These are phyloP conservation scores for Parachlorella kessleri DNA, from an alignment of 139 green algal genomes.

Conservation along the genomic window DNA sequence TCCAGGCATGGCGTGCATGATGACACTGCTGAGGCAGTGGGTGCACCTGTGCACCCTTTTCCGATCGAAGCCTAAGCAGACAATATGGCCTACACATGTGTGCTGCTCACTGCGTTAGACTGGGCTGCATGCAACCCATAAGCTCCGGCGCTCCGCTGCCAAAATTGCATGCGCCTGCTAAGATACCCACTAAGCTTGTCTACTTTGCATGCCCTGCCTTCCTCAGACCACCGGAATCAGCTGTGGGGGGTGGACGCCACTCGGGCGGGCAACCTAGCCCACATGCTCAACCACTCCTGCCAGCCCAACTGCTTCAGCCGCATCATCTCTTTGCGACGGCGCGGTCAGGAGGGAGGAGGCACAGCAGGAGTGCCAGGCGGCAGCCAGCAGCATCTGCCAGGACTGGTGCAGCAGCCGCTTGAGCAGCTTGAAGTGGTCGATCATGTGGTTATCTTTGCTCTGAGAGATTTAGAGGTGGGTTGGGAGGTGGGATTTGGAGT, in stretches of 20 bases:
- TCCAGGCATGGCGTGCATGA: not conserved
- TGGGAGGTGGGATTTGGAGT: not conserved
- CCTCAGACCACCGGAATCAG: not conserved
- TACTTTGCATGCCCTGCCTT: no score
- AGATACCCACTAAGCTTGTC: no score
- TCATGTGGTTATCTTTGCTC: slow-evolving; percentile 80
- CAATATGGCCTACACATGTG: no score
- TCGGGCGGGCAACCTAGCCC: slow-evolving; percentile 72
- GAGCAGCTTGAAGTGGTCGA: slow-evolving; percentile 40
- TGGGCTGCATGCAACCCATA: no score
- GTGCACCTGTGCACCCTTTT: no score
- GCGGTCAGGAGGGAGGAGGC: not conserved
- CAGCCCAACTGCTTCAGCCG: slow-evolving; percentile 77
- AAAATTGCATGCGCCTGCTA: no score
- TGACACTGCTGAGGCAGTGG: no score
- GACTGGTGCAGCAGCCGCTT: no score
- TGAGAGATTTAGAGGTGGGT: slow-evolving; percentile 42
- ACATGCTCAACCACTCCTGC: slow-evolving; percentile 95
- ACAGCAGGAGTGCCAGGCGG: no score
- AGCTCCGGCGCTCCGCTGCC: no score
- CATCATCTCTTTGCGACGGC: slow-evolving; percentile 42
- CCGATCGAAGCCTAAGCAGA: no score
- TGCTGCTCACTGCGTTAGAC: no score
- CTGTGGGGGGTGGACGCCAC: slow-evolving; percentile 67
- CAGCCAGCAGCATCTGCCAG: slow-evolving; percentile 30